These are phyloP conservation scores for Magnusiomyces fungicola DNA, from an alignment of 1,139 yeast genomes.

Conservation along the genomic window DNA sequence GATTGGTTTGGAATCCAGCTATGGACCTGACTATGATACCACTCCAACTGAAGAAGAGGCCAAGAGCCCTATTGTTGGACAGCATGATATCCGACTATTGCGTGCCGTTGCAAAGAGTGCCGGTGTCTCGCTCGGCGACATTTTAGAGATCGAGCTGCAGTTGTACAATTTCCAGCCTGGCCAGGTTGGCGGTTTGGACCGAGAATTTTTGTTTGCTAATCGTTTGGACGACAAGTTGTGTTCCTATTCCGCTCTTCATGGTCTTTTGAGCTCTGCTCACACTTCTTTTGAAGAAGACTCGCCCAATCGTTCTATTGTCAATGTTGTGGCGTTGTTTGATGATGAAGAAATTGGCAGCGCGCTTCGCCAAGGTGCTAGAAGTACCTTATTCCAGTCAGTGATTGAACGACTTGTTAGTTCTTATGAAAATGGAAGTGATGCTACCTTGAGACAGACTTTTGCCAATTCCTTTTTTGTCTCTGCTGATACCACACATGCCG, in stretches of 20 bases:
- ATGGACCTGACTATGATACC: slow-evolving; percentile 11
- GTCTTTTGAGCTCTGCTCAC: slow-evolving; percentile 36
- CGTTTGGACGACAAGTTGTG: slow-evolving; percentile 84
- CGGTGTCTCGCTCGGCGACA: slow-evolving; percentile 41
- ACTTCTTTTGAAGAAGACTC: slow-evolving; percentile 48
- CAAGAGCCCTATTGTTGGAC: slow-evolving; percentile 47
- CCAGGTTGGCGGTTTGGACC: slow-evolving; percentile 71
- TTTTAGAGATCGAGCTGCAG: slow-evolving; percentile 78
- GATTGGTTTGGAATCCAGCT: slow-evolving; percentile 43
- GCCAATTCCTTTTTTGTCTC: slow-evolving; percentile 75
- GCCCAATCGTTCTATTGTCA: slow-evolving; percentile 39
- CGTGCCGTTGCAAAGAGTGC: slow-evolving; percentile 60
- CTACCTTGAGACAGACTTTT: slow-evolving; percentile 27
- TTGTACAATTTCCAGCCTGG: slow-evolving; percentile 75
- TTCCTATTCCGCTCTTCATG: slow-evolving; percentile 68
- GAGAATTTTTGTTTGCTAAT: slow-evolving; percentile 81
- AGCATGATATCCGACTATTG: slow-evolving; percentile 63
- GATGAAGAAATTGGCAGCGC: slow-evolving; percentile 90
- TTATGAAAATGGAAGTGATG: slow-evolving; percentile 41
- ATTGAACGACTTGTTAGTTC: slow-evolving; percentile 56
- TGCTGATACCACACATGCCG: slow-evolving; percentile 91
- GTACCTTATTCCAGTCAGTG: slow-evolving; percentile 74
- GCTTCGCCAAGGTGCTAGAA: slow-evolving; percentile 90
- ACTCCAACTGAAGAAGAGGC: slow-evolving; percentile 39
- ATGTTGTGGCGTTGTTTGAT: slow-evolving; percentile 72